Conservation (phyloP, 371 early-diverging fungal species). For the Syncephalastrum monosporum region DNA sequence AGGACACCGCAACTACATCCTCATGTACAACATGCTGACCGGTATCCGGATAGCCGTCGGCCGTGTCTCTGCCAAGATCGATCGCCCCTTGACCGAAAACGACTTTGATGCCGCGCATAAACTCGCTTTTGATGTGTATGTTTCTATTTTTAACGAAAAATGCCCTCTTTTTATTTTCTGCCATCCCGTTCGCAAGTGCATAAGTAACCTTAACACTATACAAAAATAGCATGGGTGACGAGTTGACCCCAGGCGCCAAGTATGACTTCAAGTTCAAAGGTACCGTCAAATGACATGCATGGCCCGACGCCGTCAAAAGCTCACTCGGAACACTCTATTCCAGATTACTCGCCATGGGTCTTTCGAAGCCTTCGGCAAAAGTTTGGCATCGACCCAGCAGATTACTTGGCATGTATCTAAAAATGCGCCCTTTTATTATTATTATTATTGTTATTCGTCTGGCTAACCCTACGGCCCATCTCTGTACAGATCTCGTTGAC, state of each 20-base stretch:
- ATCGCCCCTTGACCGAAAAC: conserved; percentile 55
- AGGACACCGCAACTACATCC: conserved; percentile 71
- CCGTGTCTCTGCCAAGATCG: conserved; percentile 83
- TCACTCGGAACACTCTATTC: too few relatives aligned
- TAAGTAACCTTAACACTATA: too few relatives aligned
- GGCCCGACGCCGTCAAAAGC: too few relatives aligned
- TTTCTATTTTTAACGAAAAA: conserved; percentile 4
- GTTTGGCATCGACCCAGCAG: conserved; percentile 89
- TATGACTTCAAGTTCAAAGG: conserved; percentile 97
- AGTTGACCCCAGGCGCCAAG: conserved; percentile 88
- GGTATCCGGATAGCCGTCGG: conserved; percentile 83
- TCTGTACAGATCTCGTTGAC: conserved; percentile 78
- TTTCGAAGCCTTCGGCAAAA: conserved; percentile 87
- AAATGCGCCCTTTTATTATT: neutral
- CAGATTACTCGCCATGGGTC: conserved; percentile 96
- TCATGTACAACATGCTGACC: conserved; percentile 98
- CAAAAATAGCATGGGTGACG: conserved; percentile 77
- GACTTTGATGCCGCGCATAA: conserved; percentile 92
- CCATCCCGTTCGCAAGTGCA: neutral
- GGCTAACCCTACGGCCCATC: neutral
- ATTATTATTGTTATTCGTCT: neutral
- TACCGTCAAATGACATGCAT: too few relatives aligned
- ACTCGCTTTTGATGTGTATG: conserved; percentile 88
- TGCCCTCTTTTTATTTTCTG: neutral
- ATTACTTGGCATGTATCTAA: conserved; percentile 75